Conservation (phyloP, 805 yeast species). For the Suhomyces kilbournensis region DNA sequence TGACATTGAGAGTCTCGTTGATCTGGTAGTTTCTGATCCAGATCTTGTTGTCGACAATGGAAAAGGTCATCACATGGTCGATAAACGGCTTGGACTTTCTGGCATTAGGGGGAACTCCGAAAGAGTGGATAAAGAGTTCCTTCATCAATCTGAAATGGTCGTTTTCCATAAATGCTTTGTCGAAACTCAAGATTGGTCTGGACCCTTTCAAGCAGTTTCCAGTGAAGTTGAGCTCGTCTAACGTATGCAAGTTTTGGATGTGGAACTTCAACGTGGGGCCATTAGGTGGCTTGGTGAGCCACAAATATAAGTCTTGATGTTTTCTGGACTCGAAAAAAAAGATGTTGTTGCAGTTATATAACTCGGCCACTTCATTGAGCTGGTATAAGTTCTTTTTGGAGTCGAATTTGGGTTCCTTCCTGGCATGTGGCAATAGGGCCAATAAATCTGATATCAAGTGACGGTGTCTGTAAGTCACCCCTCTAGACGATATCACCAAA, state of each 20-base stretch:
- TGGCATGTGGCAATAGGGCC: conserved; percentile 83
- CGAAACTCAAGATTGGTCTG: conserved; percentile 89
- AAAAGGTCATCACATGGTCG: conserved; percentile 92
- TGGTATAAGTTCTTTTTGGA: conserved; percentile 85
- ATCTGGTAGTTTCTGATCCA: conserved; percentile 97
- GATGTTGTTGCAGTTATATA: conserved; percentile 94
- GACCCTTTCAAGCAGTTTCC: conserved; percentile 96
- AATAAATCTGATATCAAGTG: conserved; percentile 83
- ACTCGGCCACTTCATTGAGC: conserved; percentile 92
- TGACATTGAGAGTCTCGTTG: conserved; percentile 58
- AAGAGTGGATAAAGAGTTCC: conserved; percentile 73
- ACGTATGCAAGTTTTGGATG: conserved; percentile 90
- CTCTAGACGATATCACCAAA: conserved; percentile 86
- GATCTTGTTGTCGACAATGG: conserved; percentile 86
- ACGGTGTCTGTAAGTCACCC: conserved; percentile 92
- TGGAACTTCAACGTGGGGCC: conserved; percentile 96
- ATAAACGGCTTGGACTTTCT: conserved; percentile 91
- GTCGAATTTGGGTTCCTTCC: conserved; percentile 95
- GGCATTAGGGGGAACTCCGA: conserved; percentile 94
- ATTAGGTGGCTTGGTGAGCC: conserved; percentile 95
- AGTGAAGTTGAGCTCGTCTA: conserved; percentile 93
- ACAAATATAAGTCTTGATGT: conserved; percentile 89
- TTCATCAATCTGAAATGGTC: conserved; percentile 71
- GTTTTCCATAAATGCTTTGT: conserved; percentile 63
- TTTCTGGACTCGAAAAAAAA: conserved; percentile 94